Conservation (phyloP, 2,329 filamentous ascomycete genomes). For the Dryadomyces quercus-mongolicae region DNA sequence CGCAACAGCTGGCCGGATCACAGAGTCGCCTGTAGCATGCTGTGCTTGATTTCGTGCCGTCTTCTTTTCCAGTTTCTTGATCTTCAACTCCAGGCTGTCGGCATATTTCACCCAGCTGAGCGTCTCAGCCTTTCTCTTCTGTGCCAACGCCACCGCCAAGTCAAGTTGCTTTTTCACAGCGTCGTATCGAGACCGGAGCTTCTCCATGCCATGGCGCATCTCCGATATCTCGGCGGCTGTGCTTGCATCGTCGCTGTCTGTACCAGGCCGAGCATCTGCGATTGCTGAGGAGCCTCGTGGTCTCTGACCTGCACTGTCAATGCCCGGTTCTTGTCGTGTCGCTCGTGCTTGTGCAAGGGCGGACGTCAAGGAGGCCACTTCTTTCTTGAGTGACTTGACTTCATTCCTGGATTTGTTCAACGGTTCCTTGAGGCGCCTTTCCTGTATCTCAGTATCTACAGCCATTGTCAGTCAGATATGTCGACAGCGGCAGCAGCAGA, state of each 20-base stretch:
- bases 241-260: background rate
- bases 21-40: background rate
- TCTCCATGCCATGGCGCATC: slow-evolving; percentile 5
- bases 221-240: background rate
- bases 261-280: background rate
- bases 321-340: background rate
- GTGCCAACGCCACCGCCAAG: slow-evolving; percentile 24
- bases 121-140: slow-evolving; percentile 28
- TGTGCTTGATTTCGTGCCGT: slow-evolving; percentile 3
- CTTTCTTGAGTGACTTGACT: background rate
- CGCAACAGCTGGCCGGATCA: background rate
- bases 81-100: slow-evolving; percentile 27
- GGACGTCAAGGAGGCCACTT: background rate
- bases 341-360: background rate
- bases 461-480: too few relatives aligned
- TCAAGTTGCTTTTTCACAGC: slow-evolving; percentile 19
- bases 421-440: background rate
- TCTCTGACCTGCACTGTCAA: background rate
- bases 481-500: too few relatives aligned
- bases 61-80: slow-evolving; percentile 29
- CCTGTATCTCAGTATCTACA: background rate
- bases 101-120: slow-evolving; percentile 34
- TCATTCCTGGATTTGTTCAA: background rate
- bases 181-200: slow-evolving; percentile 7
- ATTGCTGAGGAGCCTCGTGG: background rate